phyloP scores from a whole-genome alignment of 179 eudicot genomes.

The Beta lomatogona region DNA sequence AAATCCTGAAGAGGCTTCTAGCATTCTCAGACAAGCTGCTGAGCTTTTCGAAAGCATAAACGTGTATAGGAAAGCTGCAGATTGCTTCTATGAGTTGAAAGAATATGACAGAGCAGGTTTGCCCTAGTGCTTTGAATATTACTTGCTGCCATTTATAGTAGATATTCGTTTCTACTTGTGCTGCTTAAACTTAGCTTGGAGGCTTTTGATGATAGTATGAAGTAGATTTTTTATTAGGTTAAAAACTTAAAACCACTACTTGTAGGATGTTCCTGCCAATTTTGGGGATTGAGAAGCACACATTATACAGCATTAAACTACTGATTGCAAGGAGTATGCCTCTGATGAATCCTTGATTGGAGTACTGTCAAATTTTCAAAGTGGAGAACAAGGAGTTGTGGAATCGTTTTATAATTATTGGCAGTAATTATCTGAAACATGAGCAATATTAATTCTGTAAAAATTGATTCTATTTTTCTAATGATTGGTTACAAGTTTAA shows the following conservation, averaged over 20 bases:
- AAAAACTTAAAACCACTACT: background rate
- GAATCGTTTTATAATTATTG: background rate
- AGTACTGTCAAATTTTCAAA: background rate
- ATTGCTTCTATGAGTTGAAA: constrained; percentile 54
- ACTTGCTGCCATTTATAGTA: background rate
- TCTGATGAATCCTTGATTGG: background rate
- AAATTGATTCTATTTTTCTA: background rate
- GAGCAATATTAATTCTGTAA: too few species aligned
- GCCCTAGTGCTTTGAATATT: background rate
- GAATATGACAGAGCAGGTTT: constrained; percentile 69
- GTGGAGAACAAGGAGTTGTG: background rate
- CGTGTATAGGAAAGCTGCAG: constrained; percentile 51
- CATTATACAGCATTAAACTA: background rate
- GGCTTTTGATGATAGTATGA: background rate
- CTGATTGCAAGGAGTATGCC: background rate
- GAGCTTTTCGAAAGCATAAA: constrained; percentile 64
- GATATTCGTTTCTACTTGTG: background rate
- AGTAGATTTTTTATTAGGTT: too few species aligned
- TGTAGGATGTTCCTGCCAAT: background rate
- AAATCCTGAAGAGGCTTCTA: constrained; percentile 41
- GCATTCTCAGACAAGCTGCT: constrained; percentile 56
- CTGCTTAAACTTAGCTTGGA: background rate
- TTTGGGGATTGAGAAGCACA: background rate
- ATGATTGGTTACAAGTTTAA: background rate
- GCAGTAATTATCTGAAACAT: background rate